Base-by-base conservation (phyloP, 208 protist genomes). In the Strigomonas culicis region DNA sequence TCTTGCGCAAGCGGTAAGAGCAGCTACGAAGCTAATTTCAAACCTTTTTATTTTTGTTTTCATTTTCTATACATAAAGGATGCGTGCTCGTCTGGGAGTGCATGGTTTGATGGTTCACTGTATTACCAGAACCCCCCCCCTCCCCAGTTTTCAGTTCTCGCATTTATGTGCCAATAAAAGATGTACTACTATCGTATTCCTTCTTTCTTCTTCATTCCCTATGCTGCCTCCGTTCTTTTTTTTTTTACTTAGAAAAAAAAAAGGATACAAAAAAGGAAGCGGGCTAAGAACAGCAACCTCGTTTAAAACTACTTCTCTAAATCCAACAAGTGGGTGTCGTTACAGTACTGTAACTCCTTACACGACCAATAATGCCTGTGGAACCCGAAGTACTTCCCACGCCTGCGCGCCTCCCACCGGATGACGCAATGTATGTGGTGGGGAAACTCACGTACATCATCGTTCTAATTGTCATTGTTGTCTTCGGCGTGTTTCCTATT, bases 1-100 rank as follows among this genome's bases (percentile, higher is more conserved):
- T 99, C 79, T 80, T 88, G 49, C 79, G 86, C 70, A 86, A 88
- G 75, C 82, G 86, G 77, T 92, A 82, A 84, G 51, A 30, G 30
- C 15, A 4, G 10, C 25, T 8, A 30, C 25, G 13, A n/a, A 13
- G 13, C 52, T 34, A 4, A 21, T 31, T 30, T 58, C 24, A 8
- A 11, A 34, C 7, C 32, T 58, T 58, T 31, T 58, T 58, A 10
- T 55, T 24, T 21, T 30, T 24, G 10, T 24, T 55, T 55, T 27
- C 49, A 30, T 55, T 27, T 27, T 27, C 11, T 30, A 24, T 30
- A 24, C n/a, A 13, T 30, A 55, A 55, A 10, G 8, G 27, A 55
- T 55, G 49, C 10, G 8, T 55, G 49, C n/a, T 13, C 13, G 7
- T 55, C n/a, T 55, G n/a, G n/a, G n/a, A 19, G 10, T 46, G 39